These are phyloP conservation scores for Penicillium sp. DNA, from an alignment of 2,329 filamentous ascomycete species.

Conservation along the genomic window DNA sequence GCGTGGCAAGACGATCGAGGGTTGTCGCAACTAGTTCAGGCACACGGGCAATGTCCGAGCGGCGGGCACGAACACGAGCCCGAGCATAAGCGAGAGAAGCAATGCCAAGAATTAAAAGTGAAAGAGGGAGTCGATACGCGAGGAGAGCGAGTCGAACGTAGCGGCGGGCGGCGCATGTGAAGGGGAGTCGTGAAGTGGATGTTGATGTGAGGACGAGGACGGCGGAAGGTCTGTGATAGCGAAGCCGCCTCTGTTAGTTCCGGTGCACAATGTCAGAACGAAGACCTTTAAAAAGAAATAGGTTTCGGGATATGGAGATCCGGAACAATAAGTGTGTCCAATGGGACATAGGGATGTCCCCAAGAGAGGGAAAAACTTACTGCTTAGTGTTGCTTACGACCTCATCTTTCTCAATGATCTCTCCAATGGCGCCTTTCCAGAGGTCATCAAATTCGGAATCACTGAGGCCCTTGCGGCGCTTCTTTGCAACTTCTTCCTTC, in stretches of 20 bases:
- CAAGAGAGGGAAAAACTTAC: conserved; percentile 50
- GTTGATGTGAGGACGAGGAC: conserved; percentile 72
- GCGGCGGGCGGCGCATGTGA: conserved; percentile 58
- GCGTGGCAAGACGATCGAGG: conserved; percentile 75
- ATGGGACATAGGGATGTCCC: conserved; percentile 12
- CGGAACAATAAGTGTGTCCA: conserved; percentile 21
- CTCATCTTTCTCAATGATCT: conserved; percentile 59
- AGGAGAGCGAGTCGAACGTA: conserved; percentile 50
- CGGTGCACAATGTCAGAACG: conserved; percentile 52
- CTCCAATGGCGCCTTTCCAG: conserved; percentile 52
- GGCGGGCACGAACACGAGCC: conserved; percentile 61
- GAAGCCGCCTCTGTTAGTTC: conserved; percentile 83
- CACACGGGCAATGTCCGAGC: conserved; percentile 69
- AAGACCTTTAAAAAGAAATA: conserved; percentile 26
- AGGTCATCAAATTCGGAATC: conserved; percentile 90
- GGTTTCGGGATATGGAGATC: conserved; percentile 15
- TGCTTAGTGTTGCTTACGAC: conserved; percentile 56
- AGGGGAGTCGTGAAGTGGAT: conserved; percentile 87
- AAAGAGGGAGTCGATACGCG: conserved; percentile 53
- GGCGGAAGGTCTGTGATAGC: conserved; percentile 70
- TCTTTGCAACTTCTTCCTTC: conserved; percentile 72
- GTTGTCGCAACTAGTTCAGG: conserved; percentile 82
- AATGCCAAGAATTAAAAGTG: conserved; percentile 47
- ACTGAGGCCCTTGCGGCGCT: conserved; percentile 78
- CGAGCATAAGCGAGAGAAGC: conserved; percentile 62